A percentile compares a stretch with the other conserved stretches of the same genome.
phyloP scores from a whole-genome alignment of 345 rosid genomes.

The Stellera chamaejasme region DNA sequence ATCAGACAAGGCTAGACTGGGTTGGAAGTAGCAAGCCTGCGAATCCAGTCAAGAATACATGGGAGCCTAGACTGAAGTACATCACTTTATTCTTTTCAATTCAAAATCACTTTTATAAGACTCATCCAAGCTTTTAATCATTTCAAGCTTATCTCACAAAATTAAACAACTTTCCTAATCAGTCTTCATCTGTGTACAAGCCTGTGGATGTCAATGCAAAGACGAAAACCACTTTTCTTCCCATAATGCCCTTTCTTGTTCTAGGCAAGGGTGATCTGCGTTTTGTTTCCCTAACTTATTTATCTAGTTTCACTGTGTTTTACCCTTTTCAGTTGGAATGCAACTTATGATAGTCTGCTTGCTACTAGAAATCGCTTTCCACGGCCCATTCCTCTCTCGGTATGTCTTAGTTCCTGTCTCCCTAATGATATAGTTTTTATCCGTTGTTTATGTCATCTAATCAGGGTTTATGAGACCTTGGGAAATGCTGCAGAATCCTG shows the following conservation, averaged over 20 bases:
- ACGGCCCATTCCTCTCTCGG: conserved; percentile 47
- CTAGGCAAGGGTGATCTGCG: not conserved
- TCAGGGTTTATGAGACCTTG: no score
- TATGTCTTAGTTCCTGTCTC: conserved; percentile 17
- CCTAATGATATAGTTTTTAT: no score
- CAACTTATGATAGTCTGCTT: conserved; percentile 52
- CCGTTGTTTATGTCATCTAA: no score
- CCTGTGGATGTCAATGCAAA: no score
- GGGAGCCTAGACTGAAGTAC: conserved; percentile 39
- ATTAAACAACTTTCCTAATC: not conserved
- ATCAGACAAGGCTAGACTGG: conserved; percentile 60
- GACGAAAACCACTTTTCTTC: not conserved
- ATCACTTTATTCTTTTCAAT: not conserved
- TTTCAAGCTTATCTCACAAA: not conserved
- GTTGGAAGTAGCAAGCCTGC: conserved; percentile 28
- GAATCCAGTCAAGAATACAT: conserved; percentile 19
- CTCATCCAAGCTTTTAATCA: not conserved
- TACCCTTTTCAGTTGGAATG: conserved; percentile 31
- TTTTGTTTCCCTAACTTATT: not conserved
- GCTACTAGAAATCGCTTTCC: conserved; percentile 37
- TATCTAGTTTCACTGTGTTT: not conserved
- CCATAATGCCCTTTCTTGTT: not conserved
- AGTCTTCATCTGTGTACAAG: no score
- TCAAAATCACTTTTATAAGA: not conserved
- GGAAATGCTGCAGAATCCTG: no score